phyloP scores from a whole-genome alignment of 1,284 basidiomycete genomes.

The Trichosporon sp. region DNA sequence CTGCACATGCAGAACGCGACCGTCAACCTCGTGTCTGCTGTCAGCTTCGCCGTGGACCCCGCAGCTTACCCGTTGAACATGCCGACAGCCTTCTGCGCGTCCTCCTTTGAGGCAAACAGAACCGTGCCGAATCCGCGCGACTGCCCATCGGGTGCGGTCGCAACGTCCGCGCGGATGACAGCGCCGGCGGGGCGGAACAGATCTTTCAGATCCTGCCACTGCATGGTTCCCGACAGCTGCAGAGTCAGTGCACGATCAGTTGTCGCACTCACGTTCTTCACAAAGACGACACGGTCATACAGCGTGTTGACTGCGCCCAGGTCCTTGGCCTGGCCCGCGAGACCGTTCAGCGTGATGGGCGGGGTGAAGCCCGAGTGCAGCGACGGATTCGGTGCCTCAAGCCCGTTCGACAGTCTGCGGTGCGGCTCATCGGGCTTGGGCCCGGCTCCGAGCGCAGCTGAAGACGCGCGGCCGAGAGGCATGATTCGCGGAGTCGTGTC shows the following conservation, averaged over 20 bases:
- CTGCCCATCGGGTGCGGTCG: constrained; percentile 75
- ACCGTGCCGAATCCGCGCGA: constrained; percentile 86
- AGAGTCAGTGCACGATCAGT: constrained; percentile 2
- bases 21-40: constrained; percentile 40
- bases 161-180: constrained; percentile 82
- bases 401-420: not conserved
- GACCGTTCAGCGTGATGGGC: constrained; percentile 30
- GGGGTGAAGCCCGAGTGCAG: constrained; percentile 4
- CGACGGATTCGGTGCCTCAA: not conserved
- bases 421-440: constrained; percentile 9
- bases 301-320: constrained; percentile 39
- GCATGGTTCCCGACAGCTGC: constrained; percentile 89
- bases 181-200: constrained; percentile 81
- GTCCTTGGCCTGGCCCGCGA: constrained; percentile 35
- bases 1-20: constrained; percentile 39
- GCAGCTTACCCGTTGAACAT: constrained; percentile 75
- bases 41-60: not conserved
- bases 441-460: not conserved
- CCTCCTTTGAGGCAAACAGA: constrained; percentile 72
- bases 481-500: constrained; percentile 7
- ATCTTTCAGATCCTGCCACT: constrained; percentile 97
- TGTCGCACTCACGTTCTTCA: constrained; percentile 55
- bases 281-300: constrained; percentile 60
- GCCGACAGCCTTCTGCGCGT: constrained; percentile 77
- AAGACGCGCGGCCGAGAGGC: constrained; percentile 5